A percentile compares a stretch with the other conserved stretches of the same genome.
Conservation (phyloP, 2,329 filamentous ascomycete species). For the Amylocarpus encephaloides region DNA sequence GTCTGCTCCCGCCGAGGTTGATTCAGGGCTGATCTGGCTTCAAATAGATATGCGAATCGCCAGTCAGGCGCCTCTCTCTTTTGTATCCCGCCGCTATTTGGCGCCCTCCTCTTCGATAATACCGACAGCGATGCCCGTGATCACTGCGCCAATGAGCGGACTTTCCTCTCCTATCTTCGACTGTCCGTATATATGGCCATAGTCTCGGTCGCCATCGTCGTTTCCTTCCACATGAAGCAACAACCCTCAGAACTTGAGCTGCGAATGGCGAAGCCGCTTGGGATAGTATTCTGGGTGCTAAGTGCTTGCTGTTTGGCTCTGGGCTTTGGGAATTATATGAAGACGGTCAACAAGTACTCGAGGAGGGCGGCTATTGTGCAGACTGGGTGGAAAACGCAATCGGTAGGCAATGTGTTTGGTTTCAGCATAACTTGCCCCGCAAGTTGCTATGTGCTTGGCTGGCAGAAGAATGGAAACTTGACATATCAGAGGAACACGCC, state of each 20-base stretch:
- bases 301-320: conserved; percentile 68
- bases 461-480: background rate
- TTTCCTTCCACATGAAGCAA: conserved; percentile 84
- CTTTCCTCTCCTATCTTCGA: conserved; percentile 24
- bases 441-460: background rate
- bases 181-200: conserved; percentile 76
- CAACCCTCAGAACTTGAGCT: conserved; percentile 65
- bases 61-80: conserved; percentile 17
- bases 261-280: conserved; percentile 74
- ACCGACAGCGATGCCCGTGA: conserved; percentile 56
- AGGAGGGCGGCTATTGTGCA: conserved; percentile 77
- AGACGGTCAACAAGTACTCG: conserved; percentile 74
- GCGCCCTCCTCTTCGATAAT: conserved; percentile 61
- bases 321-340: conserved; percentile 83
- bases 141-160: conserved; percentile 46
- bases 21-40: background rate
- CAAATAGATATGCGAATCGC: background rate
- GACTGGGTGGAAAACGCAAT: conserved; percentile 86
- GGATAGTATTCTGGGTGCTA: conserved; percentile 80
- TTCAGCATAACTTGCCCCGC: background rate
- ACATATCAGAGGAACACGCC: background rate
- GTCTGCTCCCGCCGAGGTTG: background rate
- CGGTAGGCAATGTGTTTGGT: conserved; percentile 41
- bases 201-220: conserved; percentile 80
- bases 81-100: conserved; percentile 32